Conservation (phyloP, 1,284 basidiomycete genomes). For the Tetrapyrgos nigripes region DNA sequence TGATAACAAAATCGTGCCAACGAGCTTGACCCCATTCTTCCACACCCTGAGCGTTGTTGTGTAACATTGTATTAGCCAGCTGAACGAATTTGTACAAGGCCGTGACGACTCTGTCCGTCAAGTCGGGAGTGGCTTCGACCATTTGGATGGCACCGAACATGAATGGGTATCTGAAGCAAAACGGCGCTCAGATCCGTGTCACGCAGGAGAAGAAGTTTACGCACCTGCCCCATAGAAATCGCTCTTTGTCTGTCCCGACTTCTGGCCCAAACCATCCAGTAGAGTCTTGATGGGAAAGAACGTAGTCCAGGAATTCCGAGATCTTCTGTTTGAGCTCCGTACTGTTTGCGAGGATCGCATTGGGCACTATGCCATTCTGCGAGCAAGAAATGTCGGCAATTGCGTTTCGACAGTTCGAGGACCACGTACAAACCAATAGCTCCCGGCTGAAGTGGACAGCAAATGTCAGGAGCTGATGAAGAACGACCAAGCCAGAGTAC, state of each 20-base stretch:
- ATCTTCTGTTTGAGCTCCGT: constrained; percentile 53
- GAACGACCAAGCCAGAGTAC: background rate
- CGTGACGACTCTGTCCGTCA: constrained; percentile 49
- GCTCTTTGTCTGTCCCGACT: constrained; percentile 56
- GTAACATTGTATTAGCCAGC: constrained; percentile 60
- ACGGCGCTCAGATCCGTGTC: background rate
- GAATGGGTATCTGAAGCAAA: constrained; percentile 52
- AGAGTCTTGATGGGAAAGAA: constrained; percentile 57
- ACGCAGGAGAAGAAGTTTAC: constrained; percentile 8
- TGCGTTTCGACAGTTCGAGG: background rate
- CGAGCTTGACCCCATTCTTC: constrained; percentile 59
- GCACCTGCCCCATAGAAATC: constrained; percentile 60
- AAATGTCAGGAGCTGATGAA: background rate
- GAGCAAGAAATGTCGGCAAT: background rate
- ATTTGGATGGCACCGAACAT: constrained; percentile 62
- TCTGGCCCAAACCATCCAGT: constrained; percentile 65
- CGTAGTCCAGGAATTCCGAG: constrained; percentile 56
- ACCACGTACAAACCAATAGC: constrained; percentile 63
- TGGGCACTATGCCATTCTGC: constrained; percentile 60
- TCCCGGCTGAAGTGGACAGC: constrained; percentile 49
- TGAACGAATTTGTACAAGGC: constrained; percentile 57
- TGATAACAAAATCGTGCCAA: constrained; percentile 63
- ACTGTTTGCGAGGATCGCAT: constrained; percentile 51
- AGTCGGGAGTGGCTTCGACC: constrained; percentile 51
- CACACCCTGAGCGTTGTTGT: constrained; percentile 52